Conservation (phyloP, 75 land plant genomes). For the Isoetes taiwanensis region DNA sequence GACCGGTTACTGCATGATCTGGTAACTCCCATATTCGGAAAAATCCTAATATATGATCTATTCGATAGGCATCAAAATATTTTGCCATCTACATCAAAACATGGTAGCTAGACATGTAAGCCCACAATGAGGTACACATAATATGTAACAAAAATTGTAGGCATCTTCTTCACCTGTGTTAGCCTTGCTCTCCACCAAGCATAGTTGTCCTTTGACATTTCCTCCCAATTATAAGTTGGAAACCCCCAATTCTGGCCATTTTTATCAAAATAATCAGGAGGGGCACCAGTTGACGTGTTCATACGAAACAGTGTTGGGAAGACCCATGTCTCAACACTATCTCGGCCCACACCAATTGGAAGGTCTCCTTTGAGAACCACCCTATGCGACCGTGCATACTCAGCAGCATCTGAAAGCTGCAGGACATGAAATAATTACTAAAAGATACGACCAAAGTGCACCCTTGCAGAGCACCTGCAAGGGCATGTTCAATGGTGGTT, state of each 20-base stretch:
- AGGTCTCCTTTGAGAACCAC: constrained; percentile 90
- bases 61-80: constrained; percentile 92
- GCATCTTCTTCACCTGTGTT: constrained; percentile 86
- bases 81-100: constrained; percentile 67
- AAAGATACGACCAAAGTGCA: background rate
- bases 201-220: constrained; percentile 98
- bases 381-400: constrained; percentile 66
- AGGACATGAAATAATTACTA: background rate
- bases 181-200: constrained; percentile 95
- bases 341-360: constrained; percentile 90
- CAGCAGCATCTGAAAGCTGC: constrained; percentile 83
- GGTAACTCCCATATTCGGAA: constrained; percentile 99
- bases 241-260: constrained; percentile 99
- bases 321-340: constrained; percentile 99
- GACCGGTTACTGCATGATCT: constrained; percentile 80
- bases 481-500: background rate
- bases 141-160: background rate
- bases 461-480: background rate
- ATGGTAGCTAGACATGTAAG: background rate
- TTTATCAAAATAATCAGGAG: constrained; percentile 96
- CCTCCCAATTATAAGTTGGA: constrained; percentile 98
- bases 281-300: constrained; percentile 97
- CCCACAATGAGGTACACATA: background rate
- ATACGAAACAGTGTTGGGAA: constrained; percentile 83
- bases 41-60: constrained; percentile 96